phyloP scores from a whole-genome alignment of 495 filamentous ascomycete species.

The Hypoxylon fuscum region DNA sequence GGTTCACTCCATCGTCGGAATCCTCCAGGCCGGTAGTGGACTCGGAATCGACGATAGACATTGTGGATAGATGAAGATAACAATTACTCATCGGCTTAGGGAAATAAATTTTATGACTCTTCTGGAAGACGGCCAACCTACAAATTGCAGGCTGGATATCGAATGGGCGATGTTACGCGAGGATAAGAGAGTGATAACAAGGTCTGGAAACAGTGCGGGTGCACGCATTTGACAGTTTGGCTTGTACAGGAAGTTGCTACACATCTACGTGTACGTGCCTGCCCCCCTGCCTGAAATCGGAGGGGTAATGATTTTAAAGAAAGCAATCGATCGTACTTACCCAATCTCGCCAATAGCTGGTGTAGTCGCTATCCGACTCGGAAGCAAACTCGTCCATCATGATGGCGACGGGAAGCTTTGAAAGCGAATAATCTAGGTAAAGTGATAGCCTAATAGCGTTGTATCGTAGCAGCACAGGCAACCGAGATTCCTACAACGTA shows the following conservation, averaged over 20 bases:
- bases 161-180: neutral
- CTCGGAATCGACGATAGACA: neutral
- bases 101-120: no score
- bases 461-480: neutral
- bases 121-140: no score
- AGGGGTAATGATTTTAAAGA: slow-evolving; percentile 12
- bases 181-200: neutral
- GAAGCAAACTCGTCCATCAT: slow-evolving; percentile 95
- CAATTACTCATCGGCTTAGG: no score
- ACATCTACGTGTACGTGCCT: neutral
- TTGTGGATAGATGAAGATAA: neutral
- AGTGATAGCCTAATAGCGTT: slow-evolving; percentile 9
- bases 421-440: no score
- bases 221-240: neutral
- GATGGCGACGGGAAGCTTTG: slow-evolving; percentile 10
- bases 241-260: neutral
- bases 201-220: neutral
- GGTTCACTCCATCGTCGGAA: no score
- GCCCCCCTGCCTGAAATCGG: slow-evolving; percentile 3
- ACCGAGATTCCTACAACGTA: no score
- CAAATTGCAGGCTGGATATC: no score
- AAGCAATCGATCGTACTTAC: slow-evolving; percentile 63
- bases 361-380: slow-evolving; percentile 98
- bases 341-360: slow-evolving; percentile 99
- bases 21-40: no score